phyloP scores from a whole-genome alignment of 441 rosid species.

The Erodium moschatum region DNA sequence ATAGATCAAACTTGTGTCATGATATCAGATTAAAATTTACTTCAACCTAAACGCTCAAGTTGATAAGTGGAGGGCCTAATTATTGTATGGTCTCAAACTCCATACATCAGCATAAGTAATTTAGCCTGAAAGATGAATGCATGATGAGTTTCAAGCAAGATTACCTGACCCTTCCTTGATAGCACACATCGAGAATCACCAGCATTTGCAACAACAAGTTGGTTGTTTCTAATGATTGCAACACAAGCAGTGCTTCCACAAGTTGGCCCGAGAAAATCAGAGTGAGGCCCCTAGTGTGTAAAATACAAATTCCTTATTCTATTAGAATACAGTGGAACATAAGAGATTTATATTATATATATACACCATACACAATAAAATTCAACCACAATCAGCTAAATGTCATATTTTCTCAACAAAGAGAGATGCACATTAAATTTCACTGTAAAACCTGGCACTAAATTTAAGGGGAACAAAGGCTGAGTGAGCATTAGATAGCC shows the following conservation, averaged over 20 bases:
- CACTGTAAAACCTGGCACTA: background rate
- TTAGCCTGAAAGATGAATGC: background rate
- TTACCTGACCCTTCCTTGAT: constrained; percentile 83
- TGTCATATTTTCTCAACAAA: background rate
- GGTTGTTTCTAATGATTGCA: constrained; percentile 54
- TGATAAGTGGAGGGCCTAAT: background rate
- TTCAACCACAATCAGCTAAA: background rate
- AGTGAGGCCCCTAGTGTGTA: constrained; percentile 68
- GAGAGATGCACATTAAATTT: background rate
- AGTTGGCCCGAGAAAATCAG: constrained; percentile 66
- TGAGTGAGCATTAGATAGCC: background rate
- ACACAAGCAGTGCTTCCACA: constrained; percentile 85
- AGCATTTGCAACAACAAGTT: constrained; percentile 73
- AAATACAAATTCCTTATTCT: constrained; percentile 9
- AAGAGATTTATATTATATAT: background rate
- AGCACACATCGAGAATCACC: constrained; percentile 90
- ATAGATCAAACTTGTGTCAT: background rate
- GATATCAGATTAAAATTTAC: background rate
- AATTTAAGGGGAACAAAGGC: background rate
- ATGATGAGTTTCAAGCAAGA: constrained; percentile 5
- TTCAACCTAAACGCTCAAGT: background rate
- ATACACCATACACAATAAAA: background rate
- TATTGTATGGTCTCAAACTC: background rate
- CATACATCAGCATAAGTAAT: too few relatives aligned
- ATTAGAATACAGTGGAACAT: background rate